phyloP scores from a whole-genome alignment of 768 basidiomycete species.

The Termitomyces heimii region DNA sequence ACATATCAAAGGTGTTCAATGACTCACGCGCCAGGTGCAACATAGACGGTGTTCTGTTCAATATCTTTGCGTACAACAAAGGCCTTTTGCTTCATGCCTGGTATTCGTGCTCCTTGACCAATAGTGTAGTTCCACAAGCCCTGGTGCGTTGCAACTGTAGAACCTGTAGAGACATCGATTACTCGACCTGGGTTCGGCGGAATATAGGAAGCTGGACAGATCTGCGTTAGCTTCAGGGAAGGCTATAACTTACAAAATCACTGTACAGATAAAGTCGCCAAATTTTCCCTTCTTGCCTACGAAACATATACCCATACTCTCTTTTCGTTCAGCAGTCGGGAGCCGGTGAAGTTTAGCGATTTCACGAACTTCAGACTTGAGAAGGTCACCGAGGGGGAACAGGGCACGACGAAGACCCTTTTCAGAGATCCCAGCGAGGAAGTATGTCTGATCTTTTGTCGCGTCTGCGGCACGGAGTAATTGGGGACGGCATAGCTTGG shows the following conservation, averaged over 20 bases:
- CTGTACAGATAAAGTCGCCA: constrained; percentile 63
- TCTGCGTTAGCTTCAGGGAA: neutral
- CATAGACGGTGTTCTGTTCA: constrained; percentile 57
- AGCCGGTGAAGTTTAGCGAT: constrained; percentile 41
- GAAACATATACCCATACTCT: constrained; percentile 96
- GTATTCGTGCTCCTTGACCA: constrained; percentile 70
- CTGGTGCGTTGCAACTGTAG: constrained; percentile 50
- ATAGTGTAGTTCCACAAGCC: constrained; percentile 86
- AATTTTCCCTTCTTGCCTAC: constrained; percentile 79
- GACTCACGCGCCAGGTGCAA: constrained; percentile 68
- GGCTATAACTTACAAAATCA: neutral
- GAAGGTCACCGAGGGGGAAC: constrained; percentile 34
- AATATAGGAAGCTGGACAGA: constrained; percentile 68
- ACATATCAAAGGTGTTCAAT: neutral
- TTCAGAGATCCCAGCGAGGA: constrained; percentile 20
- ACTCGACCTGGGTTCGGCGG: constrained; percentile 65
- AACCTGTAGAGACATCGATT: constrained; percentile 48
- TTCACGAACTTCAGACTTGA: constrained; percentile 34
- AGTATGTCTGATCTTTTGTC: constrained; percentile 90
- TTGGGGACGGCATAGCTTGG: constrained; percentile 31
- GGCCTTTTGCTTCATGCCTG: constrained; percentile 53
- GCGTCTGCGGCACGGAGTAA: constrained; percentile 51
- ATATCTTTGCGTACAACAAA: constrained; percentile 74
- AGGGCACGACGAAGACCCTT: neutral
- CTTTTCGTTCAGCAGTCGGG: constrained; percentile 40